phyloP scores from a whole-genome alignment of 768 basidiomycete genomes.

The Pleurotus tuoliensis region DNA sequence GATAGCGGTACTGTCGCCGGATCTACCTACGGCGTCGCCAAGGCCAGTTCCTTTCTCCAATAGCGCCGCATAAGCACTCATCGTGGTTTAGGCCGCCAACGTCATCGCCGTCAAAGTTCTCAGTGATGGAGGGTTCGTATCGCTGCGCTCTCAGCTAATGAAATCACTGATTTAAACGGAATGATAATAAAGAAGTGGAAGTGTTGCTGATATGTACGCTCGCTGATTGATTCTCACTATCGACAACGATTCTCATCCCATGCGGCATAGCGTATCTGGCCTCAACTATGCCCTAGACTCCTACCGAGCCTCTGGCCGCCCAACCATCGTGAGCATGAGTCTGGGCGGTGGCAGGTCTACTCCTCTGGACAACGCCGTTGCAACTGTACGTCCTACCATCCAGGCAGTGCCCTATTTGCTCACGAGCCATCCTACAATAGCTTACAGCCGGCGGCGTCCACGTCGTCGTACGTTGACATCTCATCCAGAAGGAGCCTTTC shows the following conservation, averaged over 20 bases:
- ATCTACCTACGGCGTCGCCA: slow-evolving; percentile 29
- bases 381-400: slow-evolving; percentile 12
- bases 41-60: slow-evolving; percentile 4
- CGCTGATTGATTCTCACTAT: not conserved
- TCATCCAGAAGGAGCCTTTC: not conserved
- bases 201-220: slow-evolving; percentile 23
- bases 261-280: slow-evolving; percentile 22
- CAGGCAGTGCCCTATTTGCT: no score
- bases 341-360: slow-evolving; percentile 25
- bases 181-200: slow-evolving; percentile 1
- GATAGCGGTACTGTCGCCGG: slow-evolving; percentile 31
- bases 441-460: slow-evolving; percentile 26
- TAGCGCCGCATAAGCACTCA: not conserved
- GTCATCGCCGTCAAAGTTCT: slow-evolving; percentile 41
- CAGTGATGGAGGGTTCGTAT: slow-evolving; percentile 26
- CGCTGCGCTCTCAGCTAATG: not conserved
- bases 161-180: no score
- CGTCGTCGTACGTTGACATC: slow-evolving; percentile 16
- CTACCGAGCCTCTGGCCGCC: slow-evolving; percentile 18
- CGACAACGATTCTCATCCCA: not conserved
- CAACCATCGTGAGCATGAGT: slow-evolving; percentile 33
- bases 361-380: slow-evolving; percentile 29
- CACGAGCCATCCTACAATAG: slow-evolving; percentile 10
- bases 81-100: slow-evolving; percentile 13
- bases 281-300: slow-evolving; percentile 27